Percentiles rank a stretch among this genome's conserved stretches.
Conservation (phyloP, 352 stramenopile species). For the Phytophthora foliorum region DNA sequence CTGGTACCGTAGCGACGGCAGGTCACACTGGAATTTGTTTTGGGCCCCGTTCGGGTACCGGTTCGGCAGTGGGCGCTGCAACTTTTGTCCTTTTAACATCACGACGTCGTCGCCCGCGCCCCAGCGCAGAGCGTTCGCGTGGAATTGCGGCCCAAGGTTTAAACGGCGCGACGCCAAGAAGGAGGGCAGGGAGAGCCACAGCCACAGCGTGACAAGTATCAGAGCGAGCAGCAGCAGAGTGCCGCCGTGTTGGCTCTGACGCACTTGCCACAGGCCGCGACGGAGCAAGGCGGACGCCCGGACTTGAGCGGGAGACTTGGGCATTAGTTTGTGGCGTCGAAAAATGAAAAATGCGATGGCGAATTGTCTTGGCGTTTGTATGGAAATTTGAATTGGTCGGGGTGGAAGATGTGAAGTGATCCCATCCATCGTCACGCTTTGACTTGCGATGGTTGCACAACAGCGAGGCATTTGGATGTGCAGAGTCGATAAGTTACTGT, state of each 20-base stretch:
- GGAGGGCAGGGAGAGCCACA: conserved; percentile 18
- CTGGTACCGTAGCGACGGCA: conserved; percentile 66
- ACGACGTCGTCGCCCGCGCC: conserved; percentile 20
- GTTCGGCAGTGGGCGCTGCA: conserved; percentile 40
- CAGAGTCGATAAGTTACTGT: too few relatives aligned
- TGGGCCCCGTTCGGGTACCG: conserved; percentile 56
- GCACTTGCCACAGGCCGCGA: conserved; percentile 35
- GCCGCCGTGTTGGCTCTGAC: conserved; percentile 21
- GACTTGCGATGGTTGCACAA: too few relatives aligned
- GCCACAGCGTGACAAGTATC: conserved; percentile 14
- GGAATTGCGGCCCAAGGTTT: conserved; percentile 16
- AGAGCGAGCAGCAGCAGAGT: conserved; percentile 27
- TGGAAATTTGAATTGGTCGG: background rate
- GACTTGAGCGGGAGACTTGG: conserved; percentile 25
- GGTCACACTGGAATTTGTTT: conserved; percentile 62
- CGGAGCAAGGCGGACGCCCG: conserved; percentile 34
- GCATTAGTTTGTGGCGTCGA: conserved; percentile 9
- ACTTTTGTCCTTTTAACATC: conserved; percentile 42
- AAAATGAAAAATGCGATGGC: background rate
- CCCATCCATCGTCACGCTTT: background rate
- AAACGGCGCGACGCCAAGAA: conserved; percentile 1
- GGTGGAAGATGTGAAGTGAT: background rate
- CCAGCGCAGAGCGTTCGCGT: conserved; percentile 38
- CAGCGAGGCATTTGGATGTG: too few relatives aligned
- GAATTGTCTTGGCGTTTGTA: conserved; percentile 1